Percentiles rank a stretch among this genome's conserved stretches.
phyloP scores from a whole-genome alignment of 129 eudicot species.

The Tagetes erecta region DNA sequence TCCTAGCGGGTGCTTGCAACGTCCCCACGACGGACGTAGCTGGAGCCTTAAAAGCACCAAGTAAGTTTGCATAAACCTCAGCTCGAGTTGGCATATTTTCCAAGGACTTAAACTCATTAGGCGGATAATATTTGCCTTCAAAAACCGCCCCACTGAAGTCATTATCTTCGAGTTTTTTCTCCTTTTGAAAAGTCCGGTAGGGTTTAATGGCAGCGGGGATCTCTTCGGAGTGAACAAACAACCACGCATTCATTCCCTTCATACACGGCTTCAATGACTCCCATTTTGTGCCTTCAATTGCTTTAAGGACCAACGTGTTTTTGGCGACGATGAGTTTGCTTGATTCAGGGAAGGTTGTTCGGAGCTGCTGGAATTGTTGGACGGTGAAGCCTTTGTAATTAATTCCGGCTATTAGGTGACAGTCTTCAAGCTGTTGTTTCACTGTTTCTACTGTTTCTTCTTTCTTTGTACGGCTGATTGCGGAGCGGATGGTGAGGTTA shows the following conservation, averaged over 20 bases:
- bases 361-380: slow-evolving; percentile 72
- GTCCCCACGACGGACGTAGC: slow-evolving; percentile 81
- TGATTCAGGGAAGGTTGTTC: slow-evolving; percentile 62
- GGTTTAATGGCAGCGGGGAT: slow-evolving; percentile 91
- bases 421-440: slow-evolving; percentile 65
- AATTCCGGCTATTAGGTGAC: slow-evolving; percentile 82
- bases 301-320: slow-evolving; percentile 71
- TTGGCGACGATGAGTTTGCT: slow-evolving; percentile 75
- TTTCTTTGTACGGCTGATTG: slow-evolving; percentile 85
- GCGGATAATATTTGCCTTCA: slow-evolving; percentile 82
- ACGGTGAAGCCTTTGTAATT: slow-evolving; percentile 86
- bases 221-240: slow-evolving; percentile 83
- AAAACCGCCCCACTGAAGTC: slow-evolving; percentile 85
- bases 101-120: slow-evolving; percentile 69
- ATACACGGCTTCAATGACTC: slow-evolving; percentile 80
- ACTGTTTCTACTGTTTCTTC: slow-evolving; percentile 90
- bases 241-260: slow-evolving; percentile 95
- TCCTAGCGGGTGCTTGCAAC: slow-evolving; percentile 85
- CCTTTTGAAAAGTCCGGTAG: slow-evolving; percentile 77
- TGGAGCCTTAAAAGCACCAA: slow-evolving; percentile 76
- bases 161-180: slow-evolving; percentile 71
- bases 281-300: slow-evolving; percentile 83
- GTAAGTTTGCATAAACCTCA: slow-evolving; percentile 62
- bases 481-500: slow-evolving; percentile 56
- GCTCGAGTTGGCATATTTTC: slow-evolving; percentile 83